Evolutionary conservation across 768 basidiomycete species (phyloP).

Genomic region (Hydnomerulius pinastri): DNA sequence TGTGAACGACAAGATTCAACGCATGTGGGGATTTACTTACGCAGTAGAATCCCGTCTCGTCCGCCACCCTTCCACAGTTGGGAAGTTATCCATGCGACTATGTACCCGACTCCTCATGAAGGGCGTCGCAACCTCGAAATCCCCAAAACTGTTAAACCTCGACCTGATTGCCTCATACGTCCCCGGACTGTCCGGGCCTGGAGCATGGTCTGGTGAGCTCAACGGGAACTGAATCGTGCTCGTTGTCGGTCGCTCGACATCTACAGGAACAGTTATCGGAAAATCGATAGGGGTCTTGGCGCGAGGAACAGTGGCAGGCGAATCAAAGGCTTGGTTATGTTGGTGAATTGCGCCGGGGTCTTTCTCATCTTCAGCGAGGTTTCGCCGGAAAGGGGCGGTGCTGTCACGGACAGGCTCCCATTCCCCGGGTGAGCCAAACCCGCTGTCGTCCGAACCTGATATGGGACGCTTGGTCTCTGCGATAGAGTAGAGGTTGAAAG

Average conservation of each 20-base stretch:
- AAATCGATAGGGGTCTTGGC: constrained; percentile 59
- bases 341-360: constrained; percentile 51
- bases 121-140: constrained; percentile 71
- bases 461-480: constrained; percentile 66
- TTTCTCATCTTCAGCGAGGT: constrained; percentile 76
- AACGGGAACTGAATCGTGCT: constrained; percentile 83
- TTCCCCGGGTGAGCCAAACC: constrained; percentile 49
- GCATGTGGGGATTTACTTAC: constrained; percentile 47
- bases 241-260: constrained; percentile 46
- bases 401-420: constrained; percentile 55
- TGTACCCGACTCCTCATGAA: constrained; percentile 86
- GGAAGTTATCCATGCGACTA: constrained; percentile 65
- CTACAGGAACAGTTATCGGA: constrained; percentile 54
- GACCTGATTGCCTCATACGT: constrained; percentile 52
- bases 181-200: constrained; percentile 55
- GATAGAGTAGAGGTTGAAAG: constrained; percentile 81
- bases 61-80: constrained; percentile 74
- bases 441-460: constrained; percentile 56
- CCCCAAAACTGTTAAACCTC: constrained; percentile 71
- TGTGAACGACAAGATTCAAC: constrained; percentile 5
- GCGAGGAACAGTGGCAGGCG: constrained; percentile 39
- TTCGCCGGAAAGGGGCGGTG: constrained; percentile 74
- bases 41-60: constrained; percentile 87
- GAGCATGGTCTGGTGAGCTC: constrained; percentile 69
- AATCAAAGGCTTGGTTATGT: constrained; percentile 14